Evolutionary conservation across 1,139 yeast genomes (phyloP).

Genomic region (Yamadazyma triangularis): DNA sequence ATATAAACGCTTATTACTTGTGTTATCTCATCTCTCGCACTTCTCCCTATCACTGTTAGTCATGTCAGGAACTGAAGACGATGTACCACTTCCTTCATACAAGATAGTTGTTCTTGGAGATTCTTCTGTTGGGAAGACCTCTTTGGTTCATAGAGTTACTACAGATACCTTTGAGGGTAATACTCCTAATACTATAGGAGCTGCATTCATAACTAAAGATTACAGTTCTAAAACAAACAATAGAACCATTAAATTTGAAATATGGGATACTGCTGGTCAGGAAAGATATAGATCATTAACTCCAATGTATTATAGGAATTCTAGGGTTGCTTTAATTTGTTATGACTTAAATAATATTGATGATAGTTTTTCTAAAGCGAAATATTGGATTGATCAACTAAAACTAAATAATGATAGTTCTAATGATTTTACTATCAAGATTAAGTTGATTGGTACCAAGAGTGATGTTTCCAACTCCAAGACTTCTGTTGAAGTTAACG

Average conservation of each 20-base stretch:
- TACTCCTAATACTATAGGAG: slow-evolving; percentile 46
- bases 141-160: slow-evolving; percentile 41
- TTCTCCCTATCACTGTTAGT: too few species aligned
- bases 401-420: slow-evolving; percentile 21
- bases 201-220: slow-evolving; percentile 43
- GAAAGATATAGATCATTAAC: slow-evolving; percentile 45
- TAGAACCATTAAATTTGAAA: slow-evolving; percentile 32
- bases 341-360: slow-evolving; percentile 31
- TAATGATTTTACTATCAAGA: slow-evolving; percentile 13
- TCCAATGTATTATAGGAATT: slow-evolving; percentile 48
- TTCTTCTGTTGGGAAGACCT: slow-evolving; percentile 45
- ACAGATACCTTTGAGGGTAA: slow-evolving; percentile 31
- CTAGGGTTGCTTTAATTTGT: slow-evolving; percentile 39
- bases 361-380: slow-evolving; percentile 34
- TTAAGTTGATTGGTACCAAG: slow-evolving; percentile 36
- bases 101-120: slow-evolving; percentile 45
- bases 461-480: slow-evolving; percentile 15
- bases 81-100: slow-evolving; percentile 12
- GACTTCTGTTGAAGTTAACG: slow-evolving; percentile 5
- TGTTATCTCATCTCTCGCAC: too few species aligned
- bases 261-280: slow-evolving; percentile 55
- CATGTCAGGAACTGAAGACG: background rate
- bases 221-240: slow-evolving; percentile 15
- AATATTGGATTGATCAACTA: slow-evolving; percentile 44
- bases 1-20: too few species aligned